phyloP scores from a whole-genome alignment of 495 filamentous ascomycete species.

The Tuber aestivum region DNA sequence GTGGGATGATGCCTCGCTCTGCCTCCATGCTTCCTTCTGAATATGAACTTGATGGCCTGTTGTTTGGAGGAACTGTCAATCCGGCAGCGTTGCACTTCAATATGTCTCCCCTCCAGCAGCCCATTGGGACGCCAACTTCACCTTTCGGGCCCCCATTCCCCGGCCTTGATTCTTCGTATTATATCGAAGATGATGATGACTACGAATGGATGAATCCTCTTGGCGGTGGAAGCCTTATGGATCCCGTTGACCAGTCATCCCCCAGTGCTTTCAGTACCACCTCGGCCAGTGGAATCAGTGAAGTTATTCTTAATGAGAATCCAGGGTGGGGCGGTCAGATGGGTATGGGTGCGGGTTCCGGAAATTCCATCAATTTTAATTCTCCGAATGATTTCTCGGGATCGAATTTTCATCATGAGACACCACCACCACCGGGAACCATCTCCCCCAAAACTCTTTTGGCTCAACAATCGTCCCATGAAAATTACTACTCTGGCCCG shows the following conservation, averaged over 20 bases:
- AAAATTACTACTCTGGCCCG: constrained; percentile 41
- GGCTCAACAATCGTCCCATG: constrained; percentile 42
- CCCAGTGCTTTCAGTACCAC: constrained; percentile 90
- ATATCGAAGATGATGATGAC: constrained; percentile 61
- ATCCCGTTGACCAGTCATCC: constrained; percentile 74
- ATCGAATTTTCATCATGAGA: constrained; percentile 53
- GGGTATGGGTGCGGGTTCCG: constrained; percentile 25
- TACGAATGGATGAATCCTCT: constrained; percentile 82
- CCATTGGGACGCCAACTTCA: constrained; percentile 63
- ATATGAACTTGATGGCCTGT: constrained; percentile 67
- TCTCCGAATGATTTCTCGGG: constrained; percentile 40
- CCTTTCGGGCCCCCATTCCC: constrained; percentile 64
- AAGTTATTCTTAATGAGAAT: constrained; percentile 73
- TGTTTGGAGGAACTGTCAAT: constrained; percentile 82
- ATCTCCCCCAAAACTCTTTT: constrained; percentile 57
- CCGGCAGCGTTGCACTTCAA: constrained; percentile 91
- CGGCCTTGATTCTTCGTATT: constrained; percentile 49
- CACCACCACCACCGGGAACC: constrained; percentile 55
- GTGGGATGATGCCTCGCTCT: constrained; percentile 43
- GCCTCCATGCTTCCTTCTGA: constrained; percentile 48
- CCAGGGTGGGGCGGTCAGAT: constrained; percentile 34
- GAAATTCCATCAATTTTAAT: constrained; percentile 40
- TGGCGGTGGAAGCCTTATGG: constrained; percentile 69
- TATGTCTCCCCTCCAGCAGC: constrained; percentile 59
- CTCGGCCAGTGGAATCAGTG: constrained; percentile 85